Conservation (phyloP, 83 land plant genomes). For the Diphasiastrum complanatum region DNA sequence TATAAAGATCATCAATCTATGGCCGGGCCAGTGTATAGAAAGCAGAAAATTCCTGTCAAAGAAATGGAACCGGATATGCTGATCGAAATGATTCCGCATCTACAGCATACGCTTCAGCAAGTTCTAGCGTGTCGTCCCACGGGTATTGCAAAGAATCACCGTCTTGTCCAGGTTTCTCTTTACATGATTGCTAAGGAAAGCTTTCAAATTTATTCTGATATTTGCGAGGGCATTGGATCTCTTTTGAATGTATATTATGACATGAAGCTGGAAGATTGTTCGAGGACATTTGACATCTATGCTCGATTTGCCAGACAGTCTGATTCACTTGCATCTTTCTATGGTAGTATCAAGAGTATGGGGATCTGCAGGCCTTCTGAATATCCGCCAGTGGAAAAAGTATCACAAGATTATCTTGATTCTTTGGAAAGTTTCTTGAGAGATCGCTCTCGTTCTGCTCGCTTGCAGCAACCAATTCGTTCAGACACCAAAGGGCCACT, state of each 20-base stretch:
- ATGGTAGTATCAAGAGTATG: slow-evolving; percentile 41
- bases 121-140: slow-evolving; percentile 61
- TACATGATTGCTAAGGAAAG: slow-evolving; percentile 55
- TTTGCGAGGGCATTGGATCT: slow-evolving; percentile 46
- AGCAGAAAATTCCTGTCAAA: slow-evolving; percentile 37
- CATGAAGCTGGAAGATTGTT: slow-evolving; percentile 33
- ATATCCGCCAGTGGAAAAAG: slow-evolving; percentile 48
- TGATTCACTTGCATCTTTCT: slow-evolving; percentile 53
- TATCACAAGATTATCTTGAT: slow-evolving; percentile 46
- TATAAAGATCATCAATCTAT: neutral
- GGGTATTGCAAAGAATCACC: slow-evolving; percentile 50
- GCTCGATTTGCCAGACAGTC: slow-evolving; percentile 48
- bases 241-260: slow-evolving; percentile 68
- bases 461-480: neutral
- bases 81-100: slow-evolving; percentile 41
- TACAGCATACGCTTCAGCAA: slow-evolving; percentile 59
- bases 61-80: slow-evolving; percentile 52
- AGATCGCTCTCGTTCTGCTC: slow-evolving; percentile 28
- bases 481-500: slow-evolving; percentile 14
- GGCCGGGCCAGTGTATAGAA: neutral
- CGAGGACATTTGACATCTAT: slow-evolving; percentile 44
- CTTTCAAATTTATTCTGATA: slow-evolving; percentile 56
- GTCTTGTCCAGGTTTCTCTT: slow-evolving; percentile 44
- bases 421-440: slow-evolving; percentile 51
- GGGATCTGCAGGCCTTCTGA: slow-evolving; percentile 61